These are phyloP conservation scores for Pythium grandisporangium DNA, from an alignment of 352 stramenopile species.

Conservation along the genomic window DNA sequence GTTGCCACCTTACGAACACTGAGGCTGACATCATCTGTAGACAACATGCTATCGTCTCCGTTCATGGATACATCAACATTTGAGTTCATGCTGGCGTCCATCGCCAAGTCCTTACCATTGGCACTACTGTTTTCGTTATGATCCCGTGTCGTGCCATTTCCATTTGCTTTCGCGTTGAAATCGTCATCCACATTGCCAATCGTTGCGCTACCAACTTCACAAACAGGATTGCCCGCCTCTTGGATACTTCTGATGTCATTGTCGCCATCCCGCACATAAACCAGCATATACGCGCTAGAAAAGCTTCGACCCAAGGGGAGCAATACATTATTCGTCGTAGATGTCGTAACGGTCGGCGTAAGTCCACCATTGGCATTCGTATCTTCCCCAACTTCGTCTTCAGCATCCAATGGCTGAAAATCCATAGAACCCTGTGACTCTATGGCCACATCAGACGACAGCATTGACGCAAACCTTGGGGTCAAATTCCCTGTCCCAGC, in stretches of 20 bases:
- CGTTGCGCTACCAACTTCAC: too few relatives aligned
- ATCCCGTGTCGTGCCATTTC: too few relatives aligned
- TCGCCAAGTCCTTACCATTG: not conserved
- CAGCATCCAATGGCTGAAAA: slow-evolving; percentile 30
- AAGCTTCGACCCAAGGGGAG: slow-evolving; percentile 55
- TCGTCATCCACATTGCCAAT: too few relatives aligned
- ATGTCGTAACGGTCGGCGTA: too few relatives aligned
- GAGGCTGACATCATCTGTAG: slow-evolving; percentile 7
- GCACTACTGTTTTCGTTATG: too few relatives aligned
- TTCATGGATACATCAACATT: not conserved
- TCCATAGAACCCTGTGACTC: slow-evolving; percentile 10
- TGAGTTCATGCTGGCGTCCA: not conserved
- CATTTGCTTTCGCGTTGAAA: too few relatives aligned
- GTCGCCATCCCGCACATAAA: slow-evolving; percentile 72
- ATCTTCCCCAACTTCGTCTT: not conserved
- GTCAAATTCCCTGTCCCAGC: slow-evolving; percentile 18
- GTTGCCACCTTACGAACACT: too few relatives aligned
- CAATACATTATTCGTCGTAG: slow-evolving; percentile 27
- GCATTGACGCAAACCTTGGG: slow-evolving; percentile 42
- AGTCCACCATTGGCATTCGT: not conserved
- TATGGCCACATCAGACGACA: slow-evolving; percentile 27
- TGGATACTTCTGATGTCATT: slow-evolving; percentile 62
- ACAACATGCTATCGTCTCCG: too few relatives aligned
- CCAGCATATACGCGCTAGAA: slow-evolving; percentile 85
- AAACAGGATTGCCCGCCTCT: slow-evolving; percentile 8